phyloP scores from a whole-genome alignment of 1,284 basidiomycete genomes.

The Ganoderma lingzhi region DNA sequence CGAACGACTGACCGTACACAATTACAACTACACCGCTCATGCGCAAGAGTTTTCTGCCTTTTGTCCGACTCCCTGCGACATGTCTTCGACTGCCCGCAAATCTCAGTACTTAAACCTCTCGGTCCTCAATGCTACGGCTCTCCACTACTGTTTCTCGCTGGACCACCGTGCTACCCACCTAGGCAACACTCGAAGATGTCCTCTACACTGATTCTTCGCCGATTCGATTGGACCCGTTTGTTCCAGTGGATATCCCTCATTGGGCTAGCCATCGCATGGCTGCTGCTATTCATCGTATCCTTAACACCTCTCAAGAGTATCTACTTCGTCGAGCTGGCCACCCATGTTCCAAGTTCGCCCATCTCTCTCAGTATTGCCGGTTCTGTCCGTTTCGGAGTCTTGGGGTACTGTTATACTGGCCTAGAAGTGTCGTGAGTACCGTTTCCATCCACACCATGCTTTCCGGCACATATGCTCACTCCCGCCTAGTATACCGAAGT shows the following conservation, averaged over 20 bases:
- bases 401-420: conserved; percentile 64
- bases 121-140: conserved; percentile 5
- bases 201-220: neutral
- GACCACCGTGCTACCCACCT: neutral
- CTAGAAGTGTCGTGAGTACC: conserved; percentile 53
- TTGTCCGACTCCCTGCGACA: conserved; percentile 3
- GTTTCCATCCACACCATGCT: conserved; percentile 18
- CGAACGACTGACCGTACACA: neutral
- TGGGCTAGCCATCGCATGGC: conserved; percentile 56
- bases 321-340: conserved; percentile 58
- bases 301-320: conserved; percentile 65
- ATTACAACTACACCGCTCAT: neutral
- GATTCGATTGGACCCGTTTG: no score
- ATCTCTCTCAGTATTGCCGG: conserved; percentile 47
- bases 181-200: neutral
- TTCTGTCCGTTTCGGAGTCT: conserved; percentile 60
- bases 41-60: neutral
- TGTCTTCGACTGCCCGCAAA: neutral
- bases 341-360: conserved; percentile 44
- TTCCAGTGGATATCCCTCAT: conserved; percentile 27
- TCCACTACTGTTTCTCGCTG: neutral
- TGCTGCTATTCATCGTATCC: conserved; percentile 63
- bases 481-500: conserved; percentile 48
- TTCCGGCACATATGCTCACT: conserved; percentile 17
- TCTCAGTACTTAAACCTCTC: conserved; percentile 1